Base-by-base conservation (phyloP, 2,329 filamentous ascomycete genomes). In the Sclerotinia trifoliorum region DNA sequence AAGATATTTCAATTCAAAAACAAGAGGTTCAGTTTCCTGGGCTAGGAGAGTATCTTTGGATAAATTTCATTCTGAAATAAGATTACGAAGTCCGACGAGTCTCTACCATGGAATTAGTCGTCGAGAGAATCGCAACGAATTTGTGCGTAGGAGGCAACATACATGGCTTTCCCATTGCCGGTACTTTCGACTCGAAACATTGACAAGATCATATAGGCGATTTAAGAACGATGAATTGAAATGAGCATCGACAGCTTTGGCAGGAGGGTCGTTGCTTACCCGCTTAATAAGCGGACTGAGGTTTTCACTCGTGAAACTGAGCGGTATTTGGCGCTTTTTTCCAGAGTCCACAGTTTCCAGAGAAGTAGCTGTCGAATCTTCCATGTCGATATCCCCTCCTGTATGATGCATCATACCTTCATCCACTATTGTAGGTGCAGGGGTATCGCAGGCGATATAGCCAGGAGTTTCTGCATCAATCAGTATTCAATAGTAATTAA, bases 161-260 rank as follows among this genome's bases (percentile, higher is more conserved):
- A 55, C n/a, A n/a, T n/a, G n/a, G n/a, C n/a, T n/a, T n/a, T n/a
- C n/a, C n/a, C n/a, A n/a, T n/a, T n/a, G n/a, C n/a, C n/a, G n/a
- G n/a, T n/a, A n/a, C n/a, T n/a, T n/a, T n/a, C n/a, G n/a, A n/a
- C n/a, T n/a, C n/a, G n/a, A n/a, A n/a, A n/a, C n/a, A n/a, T n/a
- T n/a, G n/a, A n/a, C n/a, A n/a, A n/a, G n/a, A n/a, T n/a, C n/a
- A n/a, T n/a, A n/a, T n/a, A n/a, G n/a, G n/a, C n/a, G n/a, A n/a
- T n/a, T n/a, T n/a, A n/a, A n/a, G n/a, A n/a, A n/a, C n/a, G n/a
- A n/a, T n/a, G n/a, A n/a, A n/a, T n/a, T n/a, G 1, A n/a, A 55
- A 3, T 0, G 2, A 35, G 3, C 3, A 35, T 15, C 29, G 11
- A n/a, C n/a, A n/a, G n/a, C n/a, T n/a, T n/a, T n/a, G n/a, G n/a